phyloP scores from a whole-genome alignment of 257 asterid species.

The Jasminum sambac region DNA sequence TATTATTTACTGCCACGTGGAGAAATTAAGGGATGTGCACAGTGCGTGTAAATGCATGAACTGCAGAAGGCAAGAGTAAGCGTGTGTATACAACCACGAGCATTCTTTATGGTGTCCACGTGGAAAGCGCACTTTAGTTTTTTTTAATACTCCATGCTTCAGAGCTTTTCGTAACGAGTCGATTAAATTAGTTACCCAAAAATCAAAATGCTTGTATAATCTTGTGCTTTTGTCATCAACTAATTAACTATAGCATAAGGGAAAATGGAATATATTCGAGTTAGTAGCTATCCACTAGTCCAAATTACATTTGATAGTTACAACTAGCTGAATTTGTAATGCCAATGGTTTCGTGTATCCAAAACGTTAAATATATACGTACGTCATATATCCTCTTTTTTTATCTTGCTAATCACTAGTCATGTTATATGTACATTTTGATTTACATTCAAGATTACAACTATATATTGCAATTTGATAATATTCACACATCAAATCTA shows the following conservation, averaged over 20 bases:
- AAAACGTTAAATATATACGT: too few relatives aligned
- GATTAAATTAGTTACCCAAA: background rate
- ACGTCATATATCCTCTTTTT: too few relatives aligned
- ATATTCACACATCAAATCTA: too few relatives aligned
- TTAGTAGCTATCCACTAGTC: slow-evolving; percentile 1
- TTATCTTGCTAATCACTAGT: too few relatives aligned
- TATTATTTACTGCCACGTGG: background rate
- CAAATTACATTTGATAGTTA: too few relatives aligned
- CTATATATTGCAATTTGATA: too few relatives aligned
- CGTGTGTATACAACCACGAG: background rate
- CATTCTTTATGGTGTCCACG: background rate
- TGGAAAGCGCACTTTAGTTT: background rate
- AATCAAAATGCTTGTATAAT: background rate
- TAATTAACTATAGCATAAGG: too few relatives aligned
- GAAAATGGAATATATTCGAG: background rate
- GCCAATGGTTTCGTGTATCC: background rate
- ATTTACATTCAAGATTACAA: too few relatives aligned
- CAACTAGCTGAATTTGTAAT: background rate
- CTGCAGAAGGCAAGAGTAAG: background rate
- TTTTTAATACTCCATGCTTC: background rate
- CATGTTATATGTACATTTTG: too few relatives aligned
- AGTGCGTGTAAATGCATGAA: background rate
- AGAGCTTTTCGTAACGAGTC: background rate
- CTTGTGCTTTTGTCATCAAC: background rate
- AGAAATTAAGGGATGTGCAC: background rate